Conservation (phyloP, 768 basidiomycete genomes). For the Kockovaella imperatae region DNA sequence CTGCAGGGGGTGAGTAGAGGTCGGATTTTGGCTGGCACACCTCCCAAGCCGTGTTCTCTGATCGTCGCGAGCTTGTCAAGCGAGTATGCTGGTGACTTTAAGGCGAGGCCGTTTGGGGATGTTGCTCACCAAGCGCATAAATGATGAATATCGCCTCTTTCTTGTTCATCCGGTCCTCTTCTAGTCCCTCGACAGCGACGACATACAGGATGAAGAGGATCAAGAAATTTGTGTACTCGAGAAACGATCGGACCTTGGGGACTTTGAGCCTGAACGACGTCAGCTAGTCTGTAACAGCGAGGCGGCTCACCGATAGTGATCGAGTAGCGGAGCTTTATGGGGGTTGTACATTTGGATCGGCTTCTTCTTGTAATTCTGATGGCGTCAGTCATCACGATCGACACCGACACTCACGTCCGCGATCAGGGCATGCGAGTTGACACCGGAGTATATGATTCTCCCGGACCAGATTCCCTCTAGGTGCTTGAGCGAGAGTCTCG, state of each 20-base stretch:
- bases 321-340: slow-evolving; percentile 82
- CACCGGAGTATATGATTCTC: slow-evolving; percentile 65
- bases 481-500: slow-evolving; percentile 50
- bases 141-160: slow-evolving; percentile 70
- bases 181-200: slow-evolving; percentile 67
- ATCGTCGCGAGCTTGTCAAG: slow-evolving; percentile 88
- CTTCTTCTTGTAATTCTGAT: slow-evolving; percentile 81
- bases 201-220: slow-evolving; percentile 78
- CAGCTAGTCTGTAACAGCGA: neutral
- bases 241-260: slow-evolving; percentile 76
- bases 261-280: slow-evolving; percentile 59
- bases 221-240: slow-evolving; percentile 84
- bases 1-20: slow-evolving; percentile 8
- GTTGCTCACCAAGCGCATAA: slow-evolving; percentile 46
- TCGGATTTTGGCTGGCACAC: slow-evolving; percentile 44
- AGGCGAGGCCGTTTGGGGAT: slow-evolving; percentile 40
- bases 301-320: slow-evolving; percentile 73
- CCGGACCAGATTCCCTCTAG: slow-evolving; percentile 49
- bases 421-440: slow-evolving; percentile 75
- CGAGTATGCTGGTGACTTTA: slow-evolving; percentile 62
- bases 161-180: slow-evolving; percentile 56
- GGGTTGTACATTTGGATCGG: slow-evolving; percentile 93
- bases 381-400: slow-evolving; percentile 1
- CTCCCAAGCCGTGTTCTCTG: slow-evolving; percentile 90
- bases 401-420: slow-evolving; percentile 59